Evolutionary conservation across 2,329 filamentous ascomycete genomes (phyloP), one percentile per base, ranked within the genome.

Genomic region (Aspergillus tubingensis): DNA sequence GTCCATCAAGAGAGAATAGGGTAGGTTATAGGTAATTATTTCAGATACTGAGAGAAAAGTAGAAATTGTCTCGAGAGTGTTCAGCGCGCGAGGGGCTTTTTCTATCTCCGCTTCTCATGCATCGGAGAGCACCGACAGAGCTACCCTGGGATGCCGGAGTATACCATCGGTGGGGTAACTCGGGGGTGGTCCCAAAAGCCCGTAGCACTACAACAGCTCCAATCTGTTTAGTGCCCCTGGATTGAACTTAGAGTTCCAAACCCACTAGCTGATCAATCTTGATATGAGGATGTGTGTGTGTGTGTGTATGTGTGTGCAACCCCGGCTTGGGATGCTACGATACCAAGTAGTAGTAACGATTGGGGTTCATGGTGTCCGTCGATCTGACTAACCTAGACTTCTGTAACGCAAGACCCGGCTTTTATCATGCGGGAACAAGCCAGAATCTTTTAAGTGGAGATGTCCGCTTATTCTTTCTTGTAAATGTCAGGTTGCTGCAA

Each of bases 61-160:
- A 47, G 25, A 57, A 23, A 43, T 3, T 32, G 15, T 19, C 8
- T 54, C 27, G 39, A 49, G 47, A 7, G 25, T 25, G 25, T 32
- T 19, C 15, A 32, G 47, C 25, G 25, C 15, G 47, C 51, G 21
- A 52, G 58, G 21, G 55, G 57, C 17, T 25, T 59, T 65, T 68
- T 66, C 55, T 62, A 67, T 64, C 66, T 65, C 64, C 61, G 60
- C 60, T 58, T 58, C 57, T 55, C 39, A 56, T 66, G 65, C 67
- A 67, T 76, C 74, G 74, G 74, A 76, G 72, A 62, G 62, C 67
- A 72, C 74, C 74, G 74, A 74, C 58, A 68, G 59, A 32, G 27
- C 59, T 64, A 64, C 60, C 47, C 17, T 50, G 47, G n/a, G 25
- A 58, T 39, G 50, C 58, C 68, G 67, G 68, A 67, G 68, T 62